A percentile compares a stretch with the other conserved stretches of the same genome.
Conservation (phyloP, 352 stramenopile species). For the Globisporangium splendens region DNA sequence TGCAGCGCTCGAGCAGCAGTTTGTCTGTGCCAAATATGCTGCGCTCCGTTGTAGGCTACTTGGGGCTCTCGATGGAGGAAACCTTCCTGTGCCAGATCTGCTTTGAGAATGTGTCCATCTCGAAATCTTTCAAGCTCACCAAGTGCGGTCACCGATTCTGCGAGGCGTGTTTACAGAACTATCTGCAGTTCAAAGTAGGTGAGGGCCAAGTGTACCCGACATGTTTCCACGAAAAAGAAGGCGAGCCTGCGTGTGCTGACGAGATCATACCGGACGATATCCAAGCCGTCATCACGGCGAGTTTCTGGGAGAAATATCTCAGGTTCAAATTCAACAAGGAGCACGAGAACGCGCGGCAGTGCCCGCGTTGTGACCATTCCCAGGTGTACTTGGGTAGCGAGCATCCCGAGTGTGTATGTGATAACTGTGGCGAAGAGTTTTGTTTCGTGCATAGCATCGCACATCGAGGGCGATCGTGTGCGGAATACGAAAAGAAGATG, state of each 20-base stretch:
- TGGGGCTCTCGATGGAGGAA: constrained; percentile 62
- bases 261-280: constrained; percentile 47
- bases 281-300: constrained; percentile 33
- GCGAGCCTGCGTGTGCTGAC: constrained; percentile 31
- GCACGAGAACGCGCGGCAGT: constrained; percentile 53
- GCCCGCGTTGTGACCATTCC: constrained; percentile 52
- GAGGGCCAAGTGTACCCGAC: constrained; percentile 68
- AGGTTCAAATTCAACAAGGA: constrained; percentile 87
- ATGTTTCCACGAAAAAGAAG: constrained; percentile 52
- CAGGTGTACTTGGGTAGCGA: constrained; percentile 44
- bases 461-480: constrained; percentile 62
- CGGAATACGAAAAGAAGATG: constrained; percentile 72
- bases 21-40: constrained; percentile 44
- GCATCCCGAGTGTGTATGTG: constrained; percentile 40
- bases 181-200: constrained; percentile 69
- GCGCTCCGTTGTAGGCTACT: constrained; percentile 43
- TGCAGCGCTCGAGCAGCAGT: constrained; percentile 9
- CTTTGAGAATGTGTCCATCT: constrained; percentile 51
- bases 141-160: constrained; percentile 64
- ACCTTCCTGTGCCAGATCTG: constrained; percentile 79
- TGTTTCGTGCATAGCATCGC: constrained; percentile 89
- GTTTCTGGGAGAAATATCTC: constrained; percentile 69
- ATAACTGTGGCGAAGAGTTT: constrained; percentile 49
- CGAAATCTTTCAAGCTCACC: constrained; percentile 30
- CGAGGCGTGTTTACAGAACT: constrained; percentile 48